Base-by-base conservation (phyloP, 345 rosid species). In the Dipteronia sinensis region DNA sequence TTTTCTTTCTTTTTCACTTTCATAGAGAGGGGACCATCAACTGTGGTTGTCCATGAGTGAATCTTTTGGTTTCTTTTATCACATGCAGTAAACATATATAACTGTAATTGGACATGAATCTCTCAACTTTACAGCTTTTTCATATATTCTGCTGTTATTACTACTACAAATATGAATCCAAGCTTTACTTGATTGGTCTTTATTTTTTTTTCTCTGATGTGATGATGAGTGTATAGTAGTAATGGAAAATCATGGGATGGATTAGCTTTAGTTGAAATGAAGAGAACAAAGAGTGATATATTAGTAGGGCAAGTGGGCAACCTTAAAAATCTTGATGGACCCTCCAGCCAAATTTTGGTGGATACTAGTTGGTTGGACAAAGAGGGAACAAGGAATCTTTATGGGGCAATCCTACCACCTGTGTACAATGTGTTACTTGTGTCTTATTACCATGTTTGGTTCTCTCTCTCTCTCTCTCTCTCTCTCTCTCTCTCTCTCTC, bases 291-390 rank as follows among this genome's bases (percentile, higher is more conserved):
- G 76, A 29, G 40, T 7, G 46, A 42, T 10, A 65, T 58, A 72
- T 78, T 55, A 58, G 79, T 69, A 69, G 78, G 83, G 79, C 44
- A 65, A 58, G 34, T 31, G 34, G 34, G 34, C 38, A 34, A 34
- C 49, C 67, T 49, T 74, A 25, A 78, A 53, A 59, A 78, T 78
- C 76, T 69, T 77, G 2, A 62, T 72, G 85, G 85, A 85, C 80
- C 88, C 61, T 31, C 20, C 17, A 10, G 2, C 20, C 47, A 70
- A 75, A 75, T 71, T 63, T 0, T 56, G 3, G 73, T 65, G 67
- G 79, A 79, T 78, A 27, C 59, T 69, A 67, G 71, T 19, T 27
- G 64, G 71, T 29, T 27, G 64, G 76, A 53, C 73, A 55, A 72
- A 58, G 42, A 62, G 78, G 78, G 63, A 78, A 77, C 78, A 77